Evolutionary conservation across 192 early-diverging fungal genomes (phyloP).

Genomic region (Backusella luteola): DNA sequence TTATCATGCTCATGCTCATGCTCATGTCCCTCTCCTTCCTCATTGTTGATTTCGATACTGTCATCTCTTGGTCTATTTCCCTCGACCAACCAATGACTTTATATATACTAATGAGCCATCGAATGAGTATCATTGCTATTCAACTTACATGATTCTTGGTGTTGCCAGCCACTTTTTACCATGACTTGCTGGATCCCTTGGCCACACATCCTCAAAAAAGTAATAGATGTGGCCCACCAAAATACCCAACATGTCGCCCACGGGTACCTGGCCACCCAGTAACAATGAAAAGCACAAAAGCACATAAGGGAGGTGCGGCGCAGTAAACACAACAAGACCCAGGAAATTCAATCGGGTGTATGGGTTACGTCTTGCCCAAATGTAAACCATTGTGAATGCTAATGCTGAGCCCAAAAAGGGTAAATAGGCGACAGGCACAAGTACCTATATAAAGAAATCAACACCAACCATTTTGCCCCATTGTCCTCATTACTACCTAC

Average conservation of each 20-base stretch:
- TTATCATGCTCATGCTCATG: background rate
- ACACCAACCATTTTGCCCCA: too few species aligned
- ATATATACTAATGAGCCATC: background rate
- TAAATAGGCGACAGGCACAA: slow-evolving; percentile 53
- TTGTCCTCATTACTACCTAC: background rate
- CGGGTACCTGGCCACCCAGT: slow-evolving; percentile 75
- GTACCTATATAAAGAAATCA: background rate
- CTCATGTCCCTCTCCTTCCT: background rate
- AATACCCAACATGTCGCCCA: slow-evolving; percentile 81
- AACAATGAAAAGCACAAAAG: slow-evolving; percentile 84
- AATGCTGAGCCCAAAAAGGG: slow-evolving; percentile 84
- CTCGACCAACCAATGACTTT: slow-evolving; percentile 17
- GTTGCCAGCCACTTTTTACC: slow-evolving; percentile 53
- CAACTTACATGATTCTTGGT: slow-evolving; percentile 51
- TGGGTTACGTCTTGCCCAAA: slow-evolving; percentile 98
- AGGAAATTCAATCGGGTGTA: slow-evolving; percentile 84
- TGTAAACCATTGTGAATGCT: slow-evolving; percentile 85
- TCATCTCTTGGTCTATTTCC: slow-evolving; percentile 16
- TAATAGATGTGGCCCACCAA: slow-evolving; percentile 92
- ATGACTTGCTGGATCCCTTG: slow-evolving; percentile 60
- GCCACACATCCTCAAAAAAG: slow-evolving; percentile 95
- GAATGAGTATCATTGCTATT: background rate
- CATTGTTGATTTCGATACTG: slow-evolving; percentile 6
- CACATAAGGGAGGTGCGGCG: slow-evolving; percentile 91
- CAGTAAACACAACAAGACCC: slow-evolving; percentile 88